Evolutionary conservation across 2,329 filamentous ascomycete genomes (phyloP).

Genomic region (Neocatenulostroma microsporum): DNA sequence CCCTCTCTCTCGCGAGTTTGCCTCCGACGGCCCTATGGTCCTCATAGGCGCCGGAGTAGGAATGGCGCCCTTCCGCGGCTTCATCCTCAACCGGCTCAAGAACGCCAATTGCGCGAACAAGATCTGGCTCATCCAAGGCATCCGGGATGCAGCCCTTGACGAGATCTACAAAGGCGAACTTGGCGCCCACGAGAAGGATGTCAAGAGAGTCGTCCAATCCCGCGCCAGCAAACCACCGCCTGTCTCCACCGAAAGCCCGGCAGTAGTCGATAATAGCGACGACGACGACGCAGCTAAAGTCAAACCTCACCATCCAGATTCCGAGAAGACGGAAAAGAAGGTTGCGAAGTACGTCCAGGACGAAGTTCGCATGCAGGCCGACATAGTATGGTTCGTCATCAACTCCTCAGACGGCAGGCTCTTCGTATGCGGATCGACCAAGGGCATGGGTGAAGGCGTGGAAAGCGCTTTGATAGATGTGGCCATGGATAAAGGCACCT

Average conservation of each 20-base stretch:
- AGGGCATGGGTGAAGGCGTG: conserved; percentile 97
- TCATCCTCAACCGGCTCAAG: conserved; percentile 87
- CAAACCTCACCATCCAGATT: conserved; percentile 45
- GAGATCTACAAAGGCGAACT: conserved; percentile 96
- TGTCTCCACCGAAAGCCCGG: conserved; percentile 22
- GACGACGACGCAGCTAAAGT: conserved; percentile 54
- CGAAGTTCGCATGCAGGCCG: conserved; percentile 81
- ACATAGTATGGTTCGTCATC: conserved; percentile 97
- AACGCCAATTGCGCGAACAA: conserved; percentile 96
- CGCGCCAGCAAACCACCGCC: conserved; percentile 26
- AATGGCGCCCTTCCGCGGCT: conserved; percentile 94
- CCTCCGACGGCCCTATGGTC: conserved; percentile 92
- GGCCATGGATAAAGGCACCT: conserved; percentile 83
- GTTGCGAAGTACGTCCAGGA: conserved; percentile 93
- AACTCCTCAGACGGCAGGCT: conserved; percentile 92
- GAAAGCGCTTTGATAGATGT: conserved; percentile 81
- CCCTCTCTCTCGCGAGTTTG: conserved; percentile 83
- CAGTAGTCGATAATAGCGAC: conserved; percentile 17
- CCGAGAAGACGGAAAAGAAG: conserved; percentile 49
- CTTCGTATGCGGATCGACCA: conserved; percentile 91
- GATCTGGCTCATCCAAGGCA: conserved; percentile 91
- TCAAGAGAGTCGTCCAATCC: conserved; percentile 45
- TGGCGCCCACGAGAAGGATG: conserved; percentile 68
- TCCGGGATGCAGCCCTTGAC: conserved; percentile 88
- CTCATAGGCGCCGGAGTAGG: conserved; percentile 94